phyloP scores from a whole-genome alignment of 1,284 basidiomycete species.

The Boletellus dicymbophilus region DNA sequence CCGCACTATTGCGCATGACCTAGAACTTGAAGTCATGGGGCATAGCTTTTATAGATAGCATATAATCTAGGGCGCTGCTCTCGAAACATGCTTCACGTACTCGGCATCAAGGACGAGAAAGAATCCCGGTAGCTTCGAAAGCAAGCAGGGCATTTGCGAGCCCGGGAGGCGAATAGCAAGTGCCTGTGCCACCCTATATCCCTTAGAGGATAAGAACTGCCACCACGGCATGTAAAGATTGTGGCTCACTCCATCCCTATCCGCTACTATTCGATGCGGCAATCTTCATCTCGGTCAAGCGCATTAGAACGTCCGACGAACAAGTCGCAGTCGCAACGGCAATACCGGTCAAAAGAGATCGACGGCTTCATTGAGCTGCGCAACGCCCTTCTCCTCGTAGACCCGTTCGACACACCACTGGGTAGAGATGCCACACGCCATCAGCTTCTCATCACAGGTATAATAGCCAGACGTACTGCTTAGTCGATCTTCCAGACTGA shows the following conservation, averaged over 20 bases:
- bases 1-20: too few relatives aligned
- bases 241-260: conserved; percentile 5
- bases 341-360: conserved; percentile 34
- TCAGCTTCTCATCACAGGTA: conserved; percentile 30
- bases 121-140: background rate
- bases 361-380: conserved; percentile 34
- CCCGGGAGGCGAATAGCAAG: conserved; percentile 3
- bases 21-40: too few relatives aligned
- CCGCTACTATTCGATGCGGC: conserved; percentile 6
- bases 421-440: conserved; percentile 32
- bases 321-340: conserved; percentile 30
- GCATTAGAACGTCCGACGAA: conserved; percentile 7
- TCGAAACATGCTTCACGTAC: too few relatives aligned
- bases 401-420: conserved; percentile 26
- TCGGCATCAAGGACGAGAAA: too few relatives aligned
- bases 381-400: conserved; percentile 24
- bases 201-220: conserved; percentile 1
- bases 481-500: conserved; percentile 2
- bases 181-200: too few relatives aligned
- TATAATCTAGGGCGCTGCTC: too few relatives aligned
- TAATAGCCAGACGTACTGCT: background rate
- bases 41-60: too few relatives aligned
- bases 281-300: background rate
- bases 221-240: background rate
- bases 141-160: too few relatives aligned